Percentiles rank a stretch among this genome's conserved stretches.
Conservation (phyloP, 257 asterid genomes). For the Solanum appendiculatum region DNA sequence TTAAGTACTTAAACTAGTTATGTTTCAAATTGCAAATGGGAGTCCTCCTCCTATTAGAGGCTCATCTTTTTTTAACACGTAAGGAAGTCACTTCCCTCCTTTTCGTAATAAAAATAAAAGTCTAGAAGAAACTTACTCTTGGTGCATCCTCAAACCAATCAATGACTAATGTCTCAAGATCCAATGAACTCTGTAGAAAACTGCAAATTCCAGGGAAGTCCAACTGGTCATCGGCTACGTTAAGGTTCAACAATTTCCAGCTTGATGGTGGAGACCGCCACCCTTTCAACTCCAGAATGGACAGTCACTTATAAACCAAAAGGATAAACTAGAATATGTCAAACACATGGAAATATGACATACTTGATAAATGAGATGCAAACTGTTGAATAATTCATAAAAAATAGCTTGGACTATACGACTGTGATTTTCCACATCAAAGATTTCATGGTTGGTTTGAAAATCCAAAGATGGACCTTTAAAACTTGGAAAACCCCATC, state of each 20-base stretch:
- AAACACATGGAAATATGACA: background rate
- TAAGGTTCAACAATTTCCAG: background rate
- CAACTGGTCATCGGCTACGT: background rate
- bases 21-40: no score
- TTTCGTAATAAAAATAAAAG: background rate
- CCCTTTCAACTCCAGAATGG: background rate
- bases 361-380: background rate
- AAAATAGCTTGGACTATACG: background rate
- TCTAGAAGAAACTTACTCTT: background rate
- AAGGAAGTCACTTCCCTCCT: no score
- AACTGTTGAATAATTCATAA: background rate
- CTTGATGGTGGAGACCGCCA: background rate
- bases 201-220: background rate
- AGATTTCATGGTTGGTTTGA: background rate
- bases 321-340: background rate
- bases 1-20: no score
- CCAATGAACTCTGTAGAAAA: background rate
- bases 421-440: background rate
- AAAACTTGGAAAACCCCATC: background rate
- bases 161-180: background rate
- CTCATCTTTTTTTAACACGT: no score
- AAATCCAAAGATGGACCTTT: background rate
- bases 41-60: no score
- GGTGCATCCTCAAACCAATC: background rate
- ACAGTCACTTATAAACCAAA: background rate